These are phyloP conservation scores for Onygenales sp. DNA, from an alignment of 2,329 filamentous ascomycete genomes.

Conservation along the genomic window DNA sequence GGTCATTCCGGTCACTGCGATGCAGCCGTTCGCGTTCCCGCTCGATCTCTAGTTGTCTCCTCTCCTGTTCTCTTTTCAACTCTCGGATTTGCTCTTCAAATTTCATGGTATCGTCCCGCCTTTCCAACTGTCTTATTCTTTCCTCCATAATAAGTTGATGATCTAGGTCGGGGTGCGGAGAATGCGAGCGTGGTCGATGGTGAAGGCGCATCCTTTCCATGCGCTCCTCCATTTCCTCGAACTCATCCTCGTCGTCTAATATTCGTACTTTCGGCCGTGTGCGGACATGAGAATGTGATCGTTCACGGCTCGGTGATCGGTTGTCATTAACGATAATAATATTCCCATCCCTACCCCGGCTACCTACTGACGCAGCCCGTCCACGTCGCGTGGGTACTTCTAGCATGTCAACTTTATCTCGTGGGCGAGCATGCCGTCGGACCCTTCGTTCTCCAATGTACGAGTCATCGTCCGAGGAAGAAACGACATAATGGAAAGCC, in stretches of 20 bases:
- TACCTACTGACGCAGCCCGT: not conserved
- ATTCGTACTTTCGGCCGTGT: not conserved
- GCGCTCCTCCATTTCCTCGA: conserved; percentile 17
- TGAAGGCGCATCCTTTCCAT: not conserved
- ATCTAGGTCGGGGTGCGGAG: not conserved
- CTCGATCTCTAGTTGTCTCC: conserved; percentile 12
- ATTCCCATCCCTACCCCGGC: not conserved
- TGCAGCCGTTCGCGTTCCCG: not conserved
- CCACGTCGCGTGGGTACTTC: not conserved
- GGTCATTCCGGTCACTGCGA: not conserved
- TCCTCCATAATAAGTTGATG: not conserved
- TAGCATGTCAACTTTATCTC: not conserved
- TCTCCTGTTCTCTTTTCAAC: conserved; percentile 34
- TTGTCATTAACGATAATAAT: not conserved
- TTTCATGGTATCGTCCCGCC: not conserved
- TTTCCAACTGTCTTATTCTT: not conserved
- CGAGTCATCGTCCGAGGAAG: conserved; percentile 1
- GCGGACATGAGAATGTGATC: conserved; percentile 1
- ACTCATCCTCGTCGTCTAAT: conserved; percentile 13
- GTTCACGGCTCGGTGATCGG: conserved; percentile 1
- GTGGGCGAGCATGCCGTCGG: not conserved
- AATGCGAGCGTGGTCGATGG: not conserved
- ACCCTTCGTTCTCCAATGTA: not conserved
- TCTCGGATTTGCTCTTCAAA: not conserved
- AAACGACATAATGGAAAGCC: not conserved